phyloP scores from a whole-genome alignment of 306 rosid genomes.

The Quercus glauca region DNA sequence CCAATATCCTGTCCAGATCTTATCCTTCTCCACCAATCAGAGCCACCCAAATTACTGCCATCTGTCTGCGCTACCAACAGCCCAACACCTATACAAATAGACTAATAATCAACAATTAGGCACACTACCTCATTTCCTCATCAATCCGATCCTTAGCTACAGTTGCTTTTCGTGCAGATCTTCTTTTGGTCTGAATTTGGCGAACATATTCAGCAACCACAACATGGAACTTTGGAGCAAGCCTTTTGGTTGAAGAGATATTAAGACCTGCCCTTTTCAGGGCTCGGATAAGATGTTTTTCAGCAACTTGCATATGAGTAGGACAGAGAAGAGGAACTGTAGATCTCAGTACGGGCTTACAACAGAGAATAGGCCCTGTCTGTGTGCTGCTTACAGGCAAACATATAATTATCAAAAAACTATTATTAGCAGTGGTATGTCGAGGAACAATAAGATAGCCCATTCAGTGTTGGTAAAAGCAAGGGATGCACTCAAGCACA shows the following conservation, averaged over 20 bases:
- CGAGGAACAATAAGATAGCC: background rate
- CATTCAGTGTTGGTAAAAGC: background rate
- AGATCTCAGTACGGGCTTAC: slow-evolving; percentile 48
- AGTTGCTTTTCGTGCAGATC: slow-evolving; percentile 22
- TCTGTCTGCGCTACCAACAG: slow-evolving; percentile 8
- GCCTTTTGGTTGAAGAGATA: slow-evolving; percentile 32
- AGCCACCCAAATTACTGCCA: background rate
- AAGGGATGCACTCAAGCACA: too few species aligned
- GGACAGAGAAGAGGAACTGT: slow-evolving; percentile 42
- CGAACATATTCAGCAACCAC: slow-evolving; percentile 35
- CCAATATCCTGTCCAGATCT: background rate
- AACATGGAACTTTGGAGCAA: slow-evolving; percentile 33
- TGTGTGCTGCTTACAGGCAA: slow-evolving; percentile 38
- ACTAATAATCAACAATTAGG: slow-evolving; percentile 20
- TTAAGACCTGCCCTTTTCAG: slow-evolving; percentile 39
- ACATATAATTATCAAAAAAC: slow-evolving; percentile 22
- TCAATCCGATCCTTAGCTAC: slow-evolving; percentile 29
- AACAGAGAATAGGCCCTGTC: slow-evolving; percentile 42
- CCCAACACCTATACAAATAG: slow-evolving; percentile 33
- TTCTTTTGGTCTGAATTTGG: slow-evolving; percentile 47
- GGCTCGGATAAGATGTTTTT: slow-evolving; percentile 45
- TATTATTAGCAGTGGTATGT: background rate
- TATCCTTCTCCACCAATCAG: background rate
- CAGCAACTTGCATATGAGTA: slow-evolving; percentile 36
- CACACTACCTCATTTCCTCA: slow-evolving; percentile 19